Base-by-base conservation (phyloP, 306 rosid genomes). In the Gynostemma pentaphyllum region DNA sequence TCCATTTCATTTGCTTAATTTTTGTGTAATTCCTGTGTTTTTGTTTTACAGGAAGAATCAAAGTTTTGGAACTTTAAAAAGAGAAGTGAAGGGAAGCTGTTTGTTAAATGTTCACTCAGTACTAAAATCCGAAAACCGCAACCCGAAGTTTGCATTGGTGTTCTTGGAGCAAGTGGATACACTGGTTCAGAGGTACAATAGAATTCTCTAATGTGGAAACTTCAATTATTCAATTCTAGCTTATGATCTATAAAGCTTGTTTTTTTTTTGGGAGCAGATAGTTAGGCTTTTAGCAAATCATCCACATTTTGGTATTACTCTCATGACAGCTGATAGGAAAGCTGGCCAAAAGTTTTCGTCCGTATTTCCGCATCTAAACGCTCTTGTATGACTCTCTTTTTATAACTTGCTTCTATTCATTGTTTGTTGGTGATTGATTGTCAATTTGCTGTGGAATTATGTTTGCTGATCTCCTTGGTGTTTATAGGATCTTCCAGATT, bases 161-260 rank as follows among this genome's bases (percentile, higher is more conserved):
- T 91, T 80, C 96, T 91, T 76, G 96, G 98, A 70, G 98, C 98
- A 34, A 88, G 98, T 85, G 98, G 98, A 67, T 91, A 91, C 79
- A 91, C 98, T 52, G 96, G 96, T 72, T 78, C 96, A 67, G 98
- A 91, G 96, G 98, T 91, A 74, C 69, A 44, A 26, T 23, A 74
- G 71, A 44, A 26, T 23, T 45, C 37, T 30, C 44, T 21, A n/a
- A 16, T 44, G 12, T 32, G 21, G 59, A 29, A 39, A n/a, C n/a
- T 10, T 56, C 6, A 4, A 12, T 44, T 39, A 22, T 67, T 50
- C 51, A 67, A 56, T 67, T 65, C 24, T 22, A 27, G 65, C 23
- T 28, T 55, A 24, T 32, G 4, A 19, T 19, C 11, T 2, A 16
- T 12, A 59, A 21, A 59, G 32, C 65, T 12, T 67, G 71, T 47